These are phyloP conservation scores for Hypoxylon intermedium DNA, from an alignment of 495 filamentous ascomycete genomes.

Conservation along the genomic window DNA sequence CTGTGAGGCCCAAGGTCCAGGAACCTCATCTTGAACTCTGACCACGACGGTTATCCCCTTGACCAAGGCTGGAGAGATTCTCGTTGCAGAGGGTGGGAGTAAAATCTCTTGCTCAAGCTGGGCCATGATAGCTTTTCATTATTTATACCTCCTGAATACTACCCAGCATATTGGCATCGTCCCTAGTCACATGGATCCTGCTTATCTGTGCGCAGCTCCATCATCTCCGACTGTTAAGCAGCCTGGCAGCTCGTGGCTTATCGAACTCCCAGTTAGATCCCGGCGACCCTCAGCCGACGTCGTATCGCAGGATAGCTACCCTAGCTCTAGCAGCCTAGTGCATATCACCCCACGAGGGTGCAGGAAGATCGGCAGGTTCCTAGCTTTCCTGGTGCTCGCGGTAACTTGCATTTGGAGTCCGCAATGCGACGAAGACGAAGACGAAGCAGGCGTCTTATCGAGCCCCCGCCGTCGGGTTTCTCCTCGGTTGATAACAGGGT, in stretches of 20 bases:
- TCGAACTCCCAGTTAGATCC: conserved; percentile 2
- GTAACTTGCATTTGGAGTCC: conserved; percentile 1
- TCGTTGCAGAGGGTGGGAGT: neutral
- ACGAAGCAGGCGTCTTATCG: neutral
- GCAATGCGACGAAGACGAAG: neutral
- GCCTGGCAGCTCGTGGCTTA: conserved; percentile 14
- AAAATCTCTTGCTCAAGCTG: neutral
- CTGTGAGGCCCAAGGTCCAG: neutral
- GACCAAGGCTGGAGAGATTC: neutral
- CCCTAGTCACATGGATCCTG: neutral
- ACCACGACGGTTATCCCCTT: neutral
- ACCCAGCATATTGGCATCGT: neutral
- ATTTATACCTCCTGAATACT: neutral
- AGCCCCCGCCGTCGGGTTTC: neutral
- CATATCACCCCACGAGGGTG: neutral
- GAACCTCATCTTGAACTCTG: conserved; percentile 15
- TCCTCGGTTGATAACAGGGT: neutral
- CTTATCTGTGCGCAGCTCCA: conserved; percentile 15
- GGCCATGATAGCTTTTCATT: neutral
- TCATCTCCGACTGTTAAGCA: neutral
- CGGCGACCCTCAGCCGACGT: conserved; percentile 6
- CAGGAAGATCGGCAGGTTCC: conserved; percentile 16
- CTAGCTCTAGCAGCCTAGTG: neutral
- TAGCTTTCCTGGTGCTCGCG: neutral
- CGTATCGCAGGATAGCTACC: conserved; percentile 9